Base-by-base conservation (phyloP, 1,284 basidiomycete species). In the Trichosporon ovoides region DNA sequence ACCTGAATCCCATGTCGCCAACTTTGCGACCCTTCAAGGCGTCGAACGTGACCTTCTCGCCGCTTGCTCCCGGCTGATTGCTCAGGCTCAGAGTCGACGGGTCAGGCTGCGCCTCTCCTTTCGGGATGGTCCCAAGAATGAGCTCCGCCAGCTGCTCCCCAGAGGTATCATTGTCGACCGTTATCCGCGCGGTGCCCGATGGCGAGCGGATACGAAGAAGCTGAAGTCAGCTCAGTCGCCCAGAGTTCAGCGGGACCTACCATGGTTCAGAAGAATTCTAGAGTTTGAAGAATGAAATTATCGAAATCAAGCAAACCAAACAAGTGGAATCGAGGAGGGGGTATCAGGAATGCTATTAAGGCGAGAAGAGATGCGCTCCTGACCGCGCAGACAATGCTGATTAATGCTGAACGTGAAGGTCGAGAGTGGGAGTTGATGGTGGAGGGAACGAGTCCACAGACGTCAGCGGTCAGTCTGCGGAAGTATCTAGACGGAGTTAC, bases 161-260 rank as follows among this genome's bases (percentile, higher is more conserved):
- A 69, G 87, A 84, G 49, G 89, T 86, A 4, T 79, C 81, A 10
- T 89, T 84, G 28, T 85, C 78, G 19, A 97, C 75, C 22, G 91
- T 85, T 75, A 93, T 87, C 51, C 96, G 87, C 78, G 93, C 91
- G 75, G 92, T 96, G 50, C 95, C 96, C 69, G 96, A 91, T 70
- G 87, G 91, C n/a, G 91, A 93, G 74, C 95, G 83, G 52, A 97
- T 82, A 70, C 95, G 85, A 62, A 98, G 83, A 49, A 98, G 82
- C 94, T 96, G 67, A 33, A 3, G 56, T 62, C 36, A 62, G 61
- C 52, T 2, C 4, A 11, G 13, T 3, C 3, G 9, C 14, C 6
- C n/a, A 1, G 12, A 1, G 9, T 2, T 6, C 6, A 3, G n/a
- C n/a, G 13, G 35, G n/a, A n/a, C 56, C 53, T 35, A 57, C 59